Evolutionary conservation across 2,329 filamentous ascomycete species (phyloP), one percentile per base, ranked within the genome.

Genomic region (Hymenoscyphus salicellus): DNA sequence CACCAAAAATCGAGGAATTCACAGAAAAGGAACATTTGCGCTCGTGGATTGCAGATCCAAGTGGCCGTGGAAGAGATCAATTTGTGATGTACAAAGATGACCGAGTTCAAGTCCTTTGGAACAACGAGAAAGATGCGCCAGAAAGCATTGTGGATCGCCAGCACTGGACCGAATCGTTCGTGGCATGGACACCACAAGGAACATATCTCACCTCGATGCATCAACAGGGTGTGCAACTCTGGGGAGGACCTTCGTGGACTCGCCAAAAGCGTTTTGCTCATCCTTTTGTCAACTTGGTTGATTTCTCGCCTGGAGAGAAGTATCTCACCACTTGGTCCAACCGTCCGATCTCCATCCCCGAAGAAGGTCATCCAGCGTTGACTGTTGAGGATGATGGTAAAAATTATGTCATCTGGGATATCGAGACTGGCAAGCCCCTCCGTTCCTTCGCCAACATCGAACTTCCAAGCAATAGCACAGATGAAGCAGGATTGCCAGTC

Each of bases 351-450:
- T 87, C 90, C 66, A 92, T 99, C 64, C 91, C 95, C 65, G 95
- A 98, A 72, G 88, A 89, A 70, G 90, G 91, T 69, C 90, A 96
- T 77, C 89, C 91, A 2, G 82, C 90, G n/a, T 84, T 97, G 60
- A 89, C 91, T 3, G 83, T 93, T 66, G 95, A 98, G 74, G 95
- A 99, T 75, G 94, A 99, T 73, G 95, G 95, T 78, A 98, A 98
- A 84, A 97, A 98, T 84, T 98, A 98, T 79, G 90, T 99, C 75
- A 93, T 99, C 75, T 99, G 95, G 95, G 94, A 98, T 75, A 89
- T 98, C 68, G 90, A 91, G 61, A 95, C 94, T 10, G 89, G 87
- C 73, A 91, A 94, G 77, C 92, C 94, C 63, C 84, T 99, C 60
- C 91, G 95, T 69, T 98, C 95, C 0, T 99, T 99, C 76, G 88